A percentile compares a stretch with the other conserved stretches of the same genome.
These are phyloP conservation scores for Trichoderma sp. DNA, from an alignment of 2,329 filamentous ascomycete genomes.

Conservation along the genomic window DNA sequence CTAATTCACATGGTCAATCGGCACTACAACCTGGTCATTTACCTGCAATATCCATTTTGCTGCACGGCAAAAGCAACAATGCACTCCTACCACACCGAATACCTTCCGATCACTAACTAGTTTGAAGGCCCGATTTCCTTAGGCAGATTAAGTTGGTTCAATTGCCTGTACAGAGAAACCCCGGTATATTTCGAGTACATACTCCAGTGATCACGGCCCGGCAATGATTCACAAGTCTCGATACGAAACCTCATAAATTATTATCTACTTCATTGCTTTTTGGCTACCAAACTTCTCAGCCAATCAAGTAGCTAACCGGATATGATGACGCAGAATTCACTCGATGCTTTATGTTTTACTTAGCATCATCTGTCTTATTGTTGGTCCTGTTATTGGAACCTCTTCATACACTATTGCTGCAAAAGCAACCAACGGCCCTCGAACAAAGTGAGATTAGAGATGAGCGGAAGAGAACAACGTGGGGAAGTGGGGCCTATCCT, in stretches of 20 bases:
- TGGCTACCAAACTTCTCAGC: not conserved
- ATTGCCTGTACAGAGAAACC: not conserved
- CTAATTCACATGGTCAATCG: not conserved
- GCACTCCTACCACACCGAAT: not conserved
- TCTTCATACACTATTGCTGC: not conserved
- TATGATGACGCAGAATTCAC: not conserved
- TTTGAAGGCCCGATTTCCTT: not conserved
- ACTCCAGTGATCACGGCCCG: not conserved
- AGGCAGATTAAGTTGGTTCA: not conserved
- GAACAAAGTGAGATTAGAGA: not conserved
- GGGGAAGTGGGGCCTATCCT: slow-evolving; percentile 3
- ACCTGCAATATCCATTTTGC: not conserved
- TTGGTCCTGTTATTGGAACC: not conserved
- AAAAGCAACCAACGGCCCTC: not conserved
- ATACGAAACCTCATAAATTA: not conserved
- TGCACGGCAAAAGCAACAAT: not conserved
- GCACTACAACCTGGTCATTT: not conserved
- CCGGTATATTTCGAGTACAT: not conserved
- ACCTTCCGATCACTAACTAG: not conserved
- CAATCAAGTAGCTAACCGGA: not conserved
- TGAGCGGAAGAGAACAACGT: not conserved
- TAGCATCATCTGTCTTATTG: not conserved
- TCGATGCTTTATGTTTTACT: not conserved
- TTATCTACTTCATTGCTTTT: not conserved
- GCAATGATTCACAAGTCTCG: not conserved